Evolutionary conservation across 768 basidiomycete genomes (phyloP).

Genomic region (Podaxis pistillaris): DNA sequence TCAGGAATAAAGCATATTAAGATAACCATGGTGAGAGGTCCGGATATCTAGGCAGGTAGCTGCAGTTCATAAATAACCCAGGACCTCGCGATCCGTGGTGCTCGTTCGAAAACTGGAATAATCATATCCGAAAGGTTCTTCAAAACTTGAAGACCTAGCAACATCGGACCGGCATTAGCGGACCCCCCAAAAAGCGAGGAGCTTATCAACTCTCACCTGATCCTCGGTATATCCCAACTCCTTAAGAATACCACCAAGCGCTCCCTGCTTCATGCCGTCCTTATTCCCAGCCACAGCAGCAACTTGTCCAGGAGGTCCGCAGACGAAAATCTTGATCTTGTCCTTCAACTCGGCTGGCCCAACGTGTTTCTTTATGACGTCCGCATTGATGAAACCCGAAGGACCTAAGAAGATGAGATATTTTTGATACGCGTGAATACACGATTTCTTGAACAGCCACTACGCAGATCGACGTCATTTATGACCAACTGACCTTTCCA

Average conservation of each 20-base stretch:
- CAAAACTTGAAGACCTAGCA: constrained; percentile 11
- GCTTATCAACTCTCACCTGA: constrained; percentile 51
- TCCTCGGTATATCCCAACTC: constrained; percentile 83
- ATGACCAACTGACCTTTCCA: constrained; percentile 50
- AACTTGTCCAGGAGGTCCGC: constrained; percentile 91
- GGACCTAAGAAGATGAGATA: constrained; percentile 39
- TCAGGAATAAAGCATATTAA: too few species aligned
- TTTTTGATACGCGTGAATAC: not conserved
- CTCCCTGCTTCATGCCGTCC: constrained; percentile 84
- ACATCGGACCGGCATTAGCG: not conserved
- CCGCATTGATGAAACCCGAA: constrained; percentile 71
- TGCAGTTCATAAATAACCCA: not conserved
- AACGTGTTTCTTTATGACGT: constrained; percentile 74
- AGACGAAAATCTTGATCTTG: constrained; percentile 88
- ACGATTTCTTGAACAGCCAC: too few species aligned
- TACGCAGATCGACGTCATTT: constrained; percentile 12
- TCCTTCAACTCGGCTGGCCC: constrained; percentile 60
- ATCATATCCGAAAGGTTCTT: not conserved
- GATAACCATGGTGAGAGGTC: too few species aligned
- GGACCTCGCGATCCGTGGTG: not conserved
- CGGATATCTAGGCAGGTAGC: not conserved
- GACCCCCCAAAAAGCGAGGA: not conserved
- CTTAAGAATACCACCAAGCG: constrained; percentile 78
- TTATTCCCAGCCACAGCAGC: constrained; percentile 87
- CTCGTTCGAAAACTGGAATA: not conserved